A percentile compares a stretch with the other conserved stretches of the same genome.
These are phyloP conservation scores for Neofusicoccum laricinum DNA, from an alignment of 2,329 filamentous ascomycete species.

Conservation along the genomic window DNA sequence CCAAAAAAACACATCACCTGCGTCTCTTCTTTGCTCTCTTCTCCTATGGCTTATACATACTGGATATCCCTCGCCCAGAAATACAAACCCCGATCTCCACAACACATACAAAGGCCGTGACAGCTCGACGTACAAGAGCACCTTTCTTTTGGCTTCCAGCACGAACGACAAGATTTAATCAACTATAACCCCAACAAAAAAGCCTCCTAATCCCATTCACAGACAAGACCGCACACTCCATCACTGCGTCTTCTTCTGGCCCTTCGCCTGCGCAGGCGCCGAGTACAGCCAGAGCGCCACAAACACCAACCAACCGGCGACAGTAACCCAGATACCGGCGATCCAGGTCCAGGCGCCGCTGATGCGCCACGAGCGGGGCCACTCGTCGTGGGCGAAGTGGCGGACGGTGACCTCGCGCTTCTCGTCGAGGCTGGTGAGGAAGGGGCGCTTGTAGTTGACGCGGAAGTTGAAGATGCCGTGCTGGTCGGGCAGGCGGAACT, in stretches of 20 bases:
- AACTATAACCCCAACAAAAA: neutral
- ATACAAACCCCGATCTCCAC: neutral
- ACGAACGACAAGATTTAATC: neutral
- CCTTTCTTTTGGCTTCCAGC: too few relatives aligned
- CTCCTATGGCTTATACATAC: neutral
- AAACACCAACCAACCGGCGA: conserved; percentile 81
- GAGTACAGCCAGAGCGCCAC: conserved; percentile 84
- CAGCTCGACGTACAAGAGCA: too few relatives aligned
- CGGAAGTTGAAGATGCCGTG: conserved; percentile 99
- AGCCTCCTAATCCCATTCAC: neutral
- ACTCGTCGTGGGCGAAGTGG: conserved; percentile 97
- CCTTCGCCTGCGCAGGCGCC: conserved; percentile 52
- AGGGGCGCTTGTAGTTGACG: conserved; percentile 94
- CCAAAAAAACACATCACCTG: too few relatives aligned
- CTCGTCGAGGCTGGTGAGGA: conserved; percentile 84
- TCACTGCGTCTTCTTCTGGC: conserved; percentile 44
- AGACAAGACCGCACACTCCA: too few relatives aligned
- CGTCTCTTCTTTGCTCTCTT: too few relatives aligned
- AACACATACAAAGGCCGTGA: neutral
- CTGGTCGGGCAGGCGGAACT: conserved; percentile 87
- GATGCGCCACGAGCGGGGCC: conserved; percentile 85
- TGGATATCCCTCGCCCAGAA: neutral
- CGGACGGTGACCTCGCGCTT: conserved; percentile 93
- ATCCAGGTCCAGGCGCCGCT: conserved; percentile 94
- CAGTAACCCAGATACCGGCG: conserved; percentile 77